Conservation (phyloP, 1,139 yeast species). For the Sugiyamaella novakii region DNA sequence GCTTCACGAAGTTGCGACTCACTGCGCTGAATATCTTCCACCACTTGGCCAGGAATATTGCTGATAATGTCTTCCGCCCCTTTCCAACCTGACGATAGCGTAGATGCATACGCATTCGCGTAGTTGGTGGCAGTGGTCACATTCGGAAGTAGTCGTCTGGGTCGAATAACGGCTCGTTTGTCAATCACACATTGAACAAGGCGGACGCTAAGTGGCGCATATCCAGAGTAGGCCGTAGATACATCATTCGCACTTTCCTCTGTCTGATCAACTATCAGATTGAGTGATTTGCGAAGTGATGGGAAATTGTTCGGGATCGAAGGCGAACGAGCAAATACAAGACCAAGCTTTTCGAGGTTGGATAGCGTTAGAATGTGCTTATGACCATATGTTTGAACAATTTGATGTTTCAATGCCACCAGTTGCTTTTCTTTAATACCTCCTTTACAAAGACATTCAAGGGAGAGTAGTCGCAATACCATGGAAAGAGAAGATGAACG, state of each 20-base stretch:
- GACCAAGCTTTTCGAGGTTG: constrained; percentile 46
- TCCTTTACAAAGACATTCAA: constrained; percentile 61
- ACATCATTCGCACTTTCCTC: constrained; percentile 36
- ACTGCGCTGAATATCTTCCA: constrained; percentile 42
- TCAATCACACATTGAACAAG: constrained; percentile 46
- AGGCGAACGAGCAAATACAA: constrained; percentile 39
- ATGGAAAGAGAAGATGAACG: constrained; percentile 45
- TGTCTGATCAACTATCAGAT: constrained; percentile 39
- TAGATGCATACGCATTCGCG: constrained; percentile 14
- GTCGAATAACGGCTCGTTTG: constrained; percentile 29
- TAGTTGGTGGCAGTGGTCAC: constrained; percentile 16
- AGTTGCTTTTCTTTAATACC: constrained; percentile 67
- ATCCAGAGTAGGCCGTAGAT: constrained; percentile 49
- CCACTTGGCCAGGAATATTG: constrained; percentile 41
- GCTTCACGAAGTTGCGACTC: constrained; percentile 39
- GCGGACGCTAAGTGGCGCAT: constrained; percentile 50
- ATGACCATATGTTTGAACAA: constrained; percentile 63
- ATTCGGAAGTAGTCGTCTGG: constrained; percentile 17
- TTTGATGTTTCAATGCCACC: constrained; percentile 51
- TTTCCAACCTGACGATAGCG: constrained; percentile 36
- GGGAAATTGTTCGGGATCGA: constrained; percentile 40
- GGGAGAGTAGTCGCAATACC: constrained; percentile 52
- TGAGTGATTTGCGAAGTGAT: constrained; percentile 35
- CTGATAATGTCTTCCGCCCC: constrained; percentile 42
- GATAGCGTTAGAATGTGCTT: constrained; percentile 47